Evolutionary conservation across 2,329 filamentous ascomycete genomes (phyloP).

Genomic region (Fusarium sambucinum): DNA sequence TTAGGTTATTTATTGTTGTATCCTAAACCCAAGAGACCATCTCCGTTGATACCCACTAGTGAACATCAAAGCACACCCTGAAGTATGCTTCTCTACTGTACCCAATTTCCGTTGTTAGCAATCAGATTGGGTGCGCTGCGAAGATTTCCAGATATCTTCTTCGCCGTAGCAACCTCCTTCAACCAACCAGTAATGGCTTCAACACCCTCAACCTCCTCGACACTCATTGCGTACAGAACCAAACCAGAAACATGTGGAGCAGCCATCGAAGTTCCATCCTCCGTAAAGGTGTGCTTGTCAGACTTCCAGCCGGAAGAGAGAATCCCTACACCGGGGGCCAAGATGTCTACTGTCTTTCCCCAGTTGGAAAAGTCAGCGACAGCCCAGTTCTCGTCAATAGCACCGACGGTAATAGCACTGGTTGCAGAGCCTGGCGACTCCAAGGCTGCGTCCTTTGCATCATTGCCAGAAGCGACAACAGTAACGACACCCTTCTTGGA

Average conservation of each 20-base stretch:
- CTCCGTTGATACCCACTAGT: too few relatives aligned
- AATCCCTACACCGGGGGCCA: conserved; percentile 59
- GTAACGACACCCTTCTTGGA: conserved; percentile 52
- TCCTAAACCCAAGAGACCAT: too few relatives aligned
- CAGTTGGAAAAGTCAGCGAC: conserved; percentile 60
- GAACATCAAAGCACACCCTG: not conserved
- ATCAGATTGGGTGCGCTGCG: conserved; percentile 17
- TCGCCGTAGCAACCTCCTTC: conserved; percentile 1
- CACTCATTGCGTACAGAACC: conserved; percentile 55
- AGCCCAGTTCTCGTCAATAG: conserved; percentile 50
- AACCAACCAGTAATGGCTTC: conserved; percentile 7
- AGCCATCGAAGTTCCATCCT: conserved; percentile 66
- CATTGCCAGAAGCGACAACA: conserved; percentile 53
- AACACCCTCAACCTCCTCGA: conserved; percentile 10
- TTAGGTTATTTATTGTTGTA: too few relatives aligned
- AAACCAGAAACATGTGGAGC: conserved; percentile 66
- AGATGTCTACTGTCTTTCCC: conserved; percentile 58
- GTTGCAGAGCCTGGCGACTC: conserved; percentile 44
- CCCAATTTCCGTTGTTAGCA: conserved; percentile 13
- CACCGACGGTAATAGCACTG: conserved; percentile 47
- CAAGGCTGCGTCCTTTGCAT: conserved; percentile 16
- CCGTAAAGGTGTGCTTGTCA: conserved; percentile 49
- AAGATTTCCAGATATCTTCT: conserved; percentile 6
- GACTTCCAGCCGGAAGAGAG: conserved; percentile 53
- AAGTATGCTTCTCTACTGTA: not conserved